phyloP scores from a whole-genome alignment of 148 eudicot genomes.

The Vaccinium macrocarpon region DNA sequence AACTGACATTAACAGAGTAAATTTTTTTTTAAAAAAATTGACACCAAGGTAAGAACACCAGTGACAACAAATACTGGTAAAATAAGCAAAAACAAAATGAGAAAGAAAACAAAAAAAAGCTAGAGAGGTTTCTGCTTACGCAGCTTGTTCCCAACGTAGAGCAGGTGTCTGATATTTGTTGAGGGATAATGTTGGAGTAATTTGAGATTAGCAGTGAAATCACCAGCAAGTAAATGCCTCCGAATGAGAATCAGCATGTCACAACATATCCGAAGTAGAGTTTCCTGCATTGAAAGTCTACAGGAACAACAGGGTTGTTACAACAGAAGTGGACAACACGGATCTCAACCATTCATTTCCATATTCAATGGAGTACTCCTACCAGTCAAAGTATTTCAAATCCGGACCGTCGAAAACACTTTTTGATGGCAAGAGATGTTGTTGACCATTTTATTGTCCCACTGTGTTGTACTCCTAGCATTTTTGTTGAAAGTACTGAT shows the following conservation, averaged over 20 bases:
- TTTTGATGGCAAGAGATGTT: too few species aligned
- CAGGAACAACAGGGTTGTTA: too few species aligned
- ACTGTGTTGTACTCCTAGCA: too few species aligned
- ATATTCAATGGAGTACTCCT: too few species aligned
- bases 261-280: slow-evolving; percentile 85
- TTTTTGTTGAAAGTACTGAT: background rate
- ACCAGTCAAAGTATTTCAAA: too few species aligned
- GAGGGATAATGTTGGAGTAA: slow-evolving; percentile 87
- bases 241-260: slow-evolving; percentile 90
- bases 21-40: too few species aligned
- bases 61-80: background rate
- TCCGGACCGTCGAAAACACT: too few species aligned
- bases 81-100: background rate
- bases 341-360: too few species aligned
- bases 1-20: background rate
- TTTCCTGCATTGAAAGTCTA: slow-evolving; percentile 47
- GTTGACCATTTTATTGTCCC: too few species aligned
- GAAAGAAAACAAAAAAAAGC: background rate
- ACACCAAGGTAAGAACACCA: background rate
- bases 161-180: slow-evolving; percentile 79
- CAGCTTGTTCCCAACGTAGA: slow-evolving; percentile 87
- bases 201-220: slow-evolving; percentile 93
- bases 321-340: too few species aligned
- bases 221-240: slow-evolving; percentile 93
- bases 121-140: slow-evolving; percentile 48